Evolutionary conservation across 805 yeast genomes (phyloP).

Genomic region (Sungouiella blattae): DNA sequence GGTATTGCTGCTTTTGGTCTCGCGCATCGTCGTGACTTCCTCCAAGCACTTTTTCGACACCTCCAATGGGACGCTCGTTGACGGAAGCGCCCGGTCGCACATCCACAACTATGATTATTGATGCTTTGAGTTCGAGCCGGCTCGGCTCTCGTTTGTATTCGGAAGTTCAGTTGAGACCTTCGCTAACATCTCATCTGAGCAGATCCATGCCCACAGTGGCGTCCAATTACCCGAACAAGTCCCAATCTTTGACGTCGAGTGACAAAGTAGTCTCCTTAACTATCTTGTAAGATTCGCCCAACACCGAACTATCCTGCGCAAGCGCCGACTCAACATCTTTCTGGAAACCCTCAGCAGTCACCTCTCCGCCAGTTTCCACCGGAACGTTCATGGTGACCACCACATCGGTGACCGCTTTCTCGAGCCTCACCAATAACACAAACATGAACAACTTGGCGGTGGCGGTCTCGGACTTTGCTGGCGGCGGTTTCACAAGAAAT

Average conservation of each 20-base stretch:
- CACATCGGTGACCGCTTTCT: conserved; percentile 54
- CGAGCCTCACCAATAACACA: conserved; percentile 54
- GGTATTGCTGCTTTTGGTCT: conserved; percentile 1
- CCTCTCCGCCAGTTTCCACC: conserved; percentile 8
- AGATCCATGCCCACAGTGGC: no score
- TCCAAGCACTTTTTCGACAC: no score
- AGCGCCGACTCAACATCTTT: conserved; percentile 7
- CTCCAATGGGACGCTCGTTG: no score
- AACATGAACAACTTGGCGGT: conserved; percentile 39
- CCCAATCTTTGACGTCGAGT: conserved; percentile 45
- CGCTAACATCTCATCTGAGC: no score
- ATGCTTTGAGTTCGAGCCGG: no score
- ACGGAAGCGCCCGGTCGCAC: no score
- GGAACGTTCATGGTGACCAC: conserved; percentile 61
- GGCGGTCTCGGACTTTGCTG: conserved; percentile 12
- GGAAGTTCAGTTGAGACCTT: no score
- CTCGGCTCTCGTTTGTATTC: no score
- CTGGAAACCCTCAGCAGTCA: conserved; percentile 8
- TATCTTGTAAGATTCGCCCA: conserved; percentile 15
- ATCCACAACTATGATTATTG: no score
- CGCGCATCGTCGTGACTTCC: conserved; percentile 20
- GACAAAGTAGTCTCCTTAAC: conserved; percentile 27
- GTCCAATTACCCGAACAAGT: conserved; percentile 1
- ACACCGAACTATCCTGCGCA: conserved; percentile 3
- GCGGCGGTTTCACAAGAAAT: conserved; percentile 15